phyloP scores from a whole-genome alignment of 345 rosid genomes.

The Eucalyptus tenuipes region DNA sequence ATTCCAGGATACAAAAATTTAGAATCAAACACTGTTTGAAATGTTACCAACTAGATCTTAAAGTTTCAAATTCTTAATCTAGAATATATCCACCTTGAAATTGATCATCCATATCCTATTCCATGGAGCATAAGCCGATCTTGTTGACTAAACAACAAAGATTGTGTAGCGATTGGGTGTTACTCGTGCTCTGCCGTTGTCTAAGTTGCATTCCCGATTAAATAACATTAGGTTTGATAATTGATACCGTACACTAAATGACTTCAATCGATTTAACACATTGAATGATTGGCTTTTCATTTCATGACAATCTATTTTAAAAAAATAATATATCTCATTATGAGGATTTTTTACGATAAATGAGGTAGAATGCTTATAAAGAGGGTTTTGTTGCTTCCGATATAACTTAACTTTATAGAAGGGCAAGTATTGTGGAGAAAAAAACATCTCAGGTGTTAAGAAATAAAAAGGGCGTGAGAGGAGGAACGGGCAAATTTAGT shows the following conservation, averaged over 20 bases:
- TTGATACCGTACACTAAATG: background rate
- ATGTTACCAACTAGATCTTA: rapidly evolving
- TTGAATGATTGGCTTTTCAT: background rate
- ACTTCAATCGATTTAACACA: too few relatives aligned
- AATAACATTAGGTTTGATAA: background rate
- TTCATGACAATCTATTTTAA: background rate
- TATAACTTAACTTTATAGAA: background rate
- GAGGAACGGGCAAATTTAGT: background rate
- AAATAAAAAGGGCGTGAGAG: background rate
- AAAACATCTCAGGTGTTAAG: background rate
- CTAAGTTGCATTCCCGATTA: too few relatives aligned
- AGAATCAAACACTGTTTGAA: rapidly evolving
- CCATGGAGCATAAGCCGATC: too few relatives aligned
- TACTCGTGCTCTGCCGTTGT: too few relatives aligned
- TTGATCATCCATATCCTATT: too few relatives aligned
- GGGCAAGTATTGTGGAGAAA: background rate
- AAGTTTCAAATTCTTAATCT: too few relatives aligned
- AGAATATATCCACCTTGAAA: too few relatives aligned
- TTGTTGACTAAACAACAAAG: too few relatives aligned
- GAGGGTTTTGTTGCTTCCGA: background rate
- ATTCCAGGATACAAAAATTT: rapidly evolving
- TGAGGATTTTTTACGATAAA: background rate
- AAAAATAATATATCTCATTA: too few relatives aligned
- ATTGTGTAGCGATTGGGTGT: too few relatives aligned
- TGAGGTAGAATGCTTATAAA: background rate